Conservation (phyloP, 352 stramenopile genomes). For the Phytophthora colocasiae region DNA sequence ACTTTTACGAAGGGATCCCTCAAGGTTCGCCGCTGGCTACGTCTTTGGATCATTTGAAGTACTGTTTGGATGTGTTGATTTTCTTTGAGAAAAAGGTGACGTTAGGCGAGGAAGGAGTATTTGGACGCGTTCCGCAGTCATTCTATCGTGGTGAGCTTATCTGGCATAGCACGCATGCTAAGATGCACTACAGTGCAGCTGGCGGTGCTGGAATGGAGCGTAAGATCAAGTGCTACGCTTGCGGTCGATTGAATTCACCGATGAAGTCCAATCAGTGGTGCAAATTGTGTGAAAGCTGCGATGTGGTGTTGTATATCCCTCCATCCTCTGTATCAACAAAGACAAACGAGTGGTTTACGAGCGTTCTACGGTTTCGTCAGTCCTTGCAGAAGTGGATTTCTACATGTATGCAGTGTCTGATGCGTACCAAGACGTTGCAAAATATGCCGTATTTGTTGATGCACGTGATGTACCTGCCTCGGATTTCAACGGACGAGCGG, state of each 20-base stretch:
- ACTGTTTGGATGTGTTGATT: constrained; percentile 83
- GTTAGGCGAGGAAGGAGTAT: constrained; percentile 65
- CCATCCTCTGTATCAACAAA: constrained; percentile 80
- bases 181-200: constrained; percentile 39
- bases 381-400: constrained; percentile 88
- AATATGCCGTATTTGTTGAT: constrained; percentile 89
- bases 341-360: constrained; percentile 84
- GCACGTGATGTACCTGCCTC: constrained; percentile 87
- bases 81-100: constrained; percentile 91
- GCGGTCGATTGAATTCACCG: constrained; percentile 63
- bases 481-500: constrained; percentile 77
- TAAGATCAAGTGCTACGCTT: constrained; percentile 84
- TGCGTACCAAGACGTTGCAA: constrained; percentile 65
- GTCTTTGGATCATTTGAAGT: constrained; percentile 81
- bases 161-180: constrained; percentile 55
- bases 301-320: constrained; percentile 79
- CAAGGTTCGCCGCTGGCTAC: constrained; percentile 56
- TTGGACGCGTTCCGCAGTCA: constrained; percentile 75
- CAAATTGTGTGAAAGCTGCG: constrained; percentile 77
- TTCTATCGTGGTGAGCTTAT: constrained; percentile 83
- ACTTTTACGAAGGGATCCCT: constrained; percentile 76
- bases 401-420: constrained; percentile 63
- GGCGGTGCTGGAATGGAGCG: constrained; percentile 50
- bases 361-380: constrained; percentile 72
- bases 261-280: constrained; percentile 79